These are phyloP conservation scores for Fusarium newnesense DNA, from an alignment of 2,329 filamentous ascomycete genomes.

Conservation along the genomic window DNA sequence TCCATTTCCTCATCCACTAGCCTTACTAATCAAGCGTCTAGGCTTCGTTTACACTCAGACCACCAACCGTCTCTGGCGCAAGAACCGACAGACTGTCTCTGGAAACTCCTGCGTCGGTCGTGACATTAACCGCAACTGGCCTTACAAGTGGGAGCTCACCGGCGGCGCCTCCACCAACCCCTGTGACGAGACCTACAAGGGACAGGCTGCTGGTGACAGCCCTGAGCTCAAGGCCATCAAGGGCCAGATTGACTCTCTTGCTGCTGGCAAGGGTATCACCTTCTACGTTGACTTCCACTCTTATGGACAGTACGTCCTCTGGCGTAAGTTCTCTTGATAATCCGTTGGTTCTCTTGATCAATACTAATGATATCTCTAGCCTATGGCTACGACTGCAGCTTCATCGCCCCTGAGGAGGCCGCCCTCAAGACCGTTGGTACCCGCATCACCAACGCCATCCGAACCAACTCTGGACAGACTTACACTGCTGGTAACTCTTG, in stretches of 20 bases:
- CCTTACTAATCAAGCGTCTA: neutral
- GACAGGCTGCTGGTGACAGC: slow-evolving; percentile 55
- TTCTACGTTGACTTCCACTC: slow-evolving; percentile 74
- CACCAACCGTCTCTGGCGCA: slow-evolving; percentile 68
- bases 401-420: slow-evolving; percentile 25
- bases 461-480: slow-evolving; percentile 10
- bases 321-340: slow-evolving; percentile 62
- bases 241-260: slow-evolving; percentile 43
- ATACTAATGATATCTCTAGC: slow-evolving; percentile 60
- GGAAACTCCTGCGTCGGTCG: slow-evolving; percentile 59
- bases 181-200: slow-evolving; percentile 62
- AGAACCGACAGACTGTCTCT: slow-evolving; percentile 61
- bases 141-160: slow-evolving; percentile 60
- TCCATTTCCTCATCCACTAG: fast-evolving
- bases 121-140: slow-evolving; percentile 71
- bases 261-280: slow-evolving; percentile 57
- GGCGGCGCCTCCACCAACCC: slow-evolving; percentile 64
- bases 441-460: slow-evolving; percentile 19
- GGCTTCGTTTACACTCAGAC: slow-evolving; percentile 62
- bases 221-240: slow-evolving; percentile 63
- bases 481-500: slow-evolving; percentile 62
- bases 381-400: slow-evolving; percentile 28
- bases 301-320: slow-evolving; percentile 69
- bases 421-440: slow-evolving; percentile 19
- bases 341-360: slow-evolving; percentile 45